These are phyloP conservation scores for Vaccinium myrtillus DNA, from an alignment of 148 eudicot species.

Conservation along the genomic window DNA sequence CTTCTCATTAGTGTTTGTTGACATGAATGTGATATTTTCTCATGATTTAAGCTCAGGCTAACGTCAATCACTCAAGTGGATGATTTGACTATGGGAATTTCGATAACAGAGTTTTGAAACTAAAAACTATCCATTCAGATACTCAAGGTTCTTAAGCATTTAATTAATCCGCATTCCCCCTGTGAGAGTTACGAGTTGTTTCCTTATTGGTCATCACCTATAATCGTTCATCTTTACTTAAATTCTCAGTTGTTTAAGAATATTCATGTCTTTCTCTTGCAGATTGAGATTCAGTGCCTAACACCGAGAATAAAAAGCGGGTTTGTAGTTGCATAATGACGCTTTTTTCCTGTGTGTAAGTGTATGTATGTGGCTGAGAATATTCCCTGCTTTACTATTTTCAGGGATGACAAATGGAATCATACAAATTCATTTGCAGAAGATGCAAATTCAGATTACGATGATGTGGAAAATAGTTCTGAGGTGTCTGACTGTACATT, in stretches of 20 bases:
- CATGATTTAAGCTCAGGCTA: not conserved
- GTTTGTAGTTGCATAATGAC: conserved; percentile 28
- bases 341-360: not conserved
- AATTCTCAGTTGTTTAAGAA: conserved; percentile 1
- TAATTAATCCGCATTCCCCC: not conserved
- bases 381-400: not conserved
- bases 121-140: not conserved
- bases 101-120: not conserved
- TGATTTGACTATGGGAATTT: not conserved
- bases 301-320: conserved; percentile 52
- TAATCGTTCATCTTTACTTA: not conserved
- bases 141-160: not conserved
- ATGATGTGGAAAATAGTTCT: conserved; percentile 46
- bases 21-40: not conserved
- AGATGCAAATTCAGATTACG: conserved; percentile 29
- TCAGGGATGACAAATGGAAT: conserved; percentile 44
- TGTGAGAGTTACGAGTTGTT: not conserved
- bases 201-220: not conserved
- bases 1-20: not conserved
- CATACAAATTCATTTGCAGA: conserved; percentile 30
- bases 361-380: not conserved
- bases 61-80: not conserved
- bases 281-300: conserved; percentile 72
- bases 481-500: conserved; percentile 42
- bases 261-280: conserved; percentile 22